Evolutionary conservation across 176 grass and related monocot species (phyloP).

Genomic region (Musa schizocarpa): DNA sequence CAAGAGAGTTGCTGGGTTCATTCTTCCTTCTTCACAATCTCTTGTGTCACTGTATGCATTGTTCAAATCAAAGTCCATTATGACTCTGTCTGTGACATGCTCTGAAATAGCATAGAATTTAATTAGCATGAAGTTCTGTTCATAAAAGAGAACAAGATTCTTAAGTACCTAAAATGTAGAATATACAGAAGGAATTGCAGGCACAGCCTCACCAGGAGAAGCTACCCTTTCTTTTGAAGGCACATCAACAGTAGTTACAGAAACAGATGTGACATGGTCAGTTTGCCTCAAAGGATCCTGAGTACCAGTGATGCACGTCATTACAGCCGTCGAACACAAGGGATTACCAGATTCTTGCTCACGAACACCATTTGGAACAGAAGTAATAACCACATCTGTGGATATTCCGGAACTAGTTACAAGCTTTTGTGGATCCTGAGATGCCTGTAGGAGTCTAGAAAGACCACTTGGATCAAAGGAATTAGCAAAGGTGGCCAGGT

Average conservation of each 20-base stretch:
- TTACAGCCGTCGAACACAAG: background rate
- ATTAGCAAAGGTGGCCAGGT: slow-evolving; percentile 38
- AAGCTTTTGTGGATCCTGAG: slow-evolving; percentile 45
- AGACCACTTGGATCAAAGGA: slow-evolving; percentile 29
- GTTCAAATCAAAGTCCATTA: slow-evolving; percentile 75
- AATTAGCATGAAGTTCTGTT: slow-evolving; percentile 18
- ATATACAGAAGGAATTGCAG: background rate
- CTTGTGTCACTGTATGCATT: slow-evolving; percentile 33
- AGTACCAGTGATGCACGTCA: background rate
- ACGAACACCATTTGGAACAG: slow-evolving; percentile 22
- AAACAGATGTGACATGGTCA: background rate
- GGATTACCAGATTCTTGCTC: slow-evolving; percentile 18
- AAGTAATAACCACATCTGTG: slow-evolving; percentile 28
- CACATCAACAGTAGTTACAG: background rate
- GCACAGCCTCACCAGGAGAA: slow-evolving; percentile 1
- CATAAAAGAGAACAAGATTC: slow-evolving; percentile 1
- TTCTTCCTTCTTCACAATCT: slow-evolving; percentile 27
- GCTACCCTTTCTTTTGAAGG: background rate
- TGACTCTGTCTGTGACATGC: slow-evolving; percentile 16
- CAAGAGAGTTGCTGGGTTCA: slow-evolving; percentile 1
- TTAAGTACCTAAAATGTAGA: slow-evolving; percentile 3
- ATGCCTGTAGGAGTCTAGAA: slow-evolving; percentile 11
- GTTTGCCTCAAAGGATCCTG: background rate
- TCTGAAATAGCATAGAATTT: slow-evolving; percentile 23
- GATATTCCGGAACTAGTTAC: slow-evolving; percentile 30